Conservation (phyloP, 345 rosid species). For the Melaleuca quinquenervia region DNA sequence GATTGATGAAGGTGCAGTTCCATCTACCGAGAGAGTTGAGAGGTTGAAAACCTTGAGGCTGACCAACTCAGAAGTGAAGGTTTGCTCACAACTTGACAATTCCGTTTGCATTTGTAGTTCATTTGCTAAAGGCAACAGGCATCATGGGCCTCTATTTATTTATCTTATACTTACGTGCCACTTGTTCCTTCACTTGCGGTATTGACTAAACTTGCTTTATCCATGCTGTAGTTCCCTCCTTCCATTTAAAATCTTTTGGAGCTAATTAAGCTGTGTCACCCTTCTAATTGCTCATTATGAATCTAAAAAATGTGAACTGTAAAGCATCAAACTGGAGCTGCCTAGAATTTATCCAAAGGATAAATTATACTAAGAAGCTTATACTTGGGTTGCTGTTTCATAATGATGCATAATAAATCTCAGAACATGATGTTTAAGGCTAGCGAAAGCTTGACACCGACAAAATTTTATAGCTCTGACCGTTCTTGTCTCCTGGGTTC, state of each 20-base stretch:
- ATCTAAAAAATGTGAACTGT: not conserved
- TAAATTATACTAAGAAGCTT: not conserved
- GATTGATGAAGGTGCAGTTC: conserved; percentile 9
- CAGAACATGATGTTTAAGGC: not conserved
- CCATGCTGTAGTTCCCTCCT: not conserved
- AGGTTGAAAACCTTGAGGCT: conserved; percentile 47
- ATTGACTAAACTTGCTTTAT: not conserved
- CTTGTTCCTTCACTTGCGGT: not conserved
- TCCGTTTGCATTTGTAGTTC: not conserved
- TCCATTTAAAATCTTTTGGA: not conserved
- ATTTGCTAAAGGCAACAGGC: not conserved
- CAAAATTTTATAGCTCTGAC: not conserved
- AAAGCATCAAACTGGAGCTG: not conserved
- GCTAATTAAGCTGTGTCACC: not conserved
- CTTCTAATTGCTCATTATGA: not conserved
- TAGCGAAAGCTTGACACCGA: not conserved
- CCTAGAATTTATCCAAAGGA: not conserved
- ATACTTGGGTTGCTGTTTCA: not conserved
- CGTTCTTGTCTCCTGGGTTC: not conserved
- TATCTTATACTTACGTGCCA: not conserved
- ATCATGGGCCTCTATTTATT: not conserved
- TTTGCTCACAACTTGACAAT: conserved; percentile 7
- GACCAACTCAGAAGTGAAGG: conserved; percentile 36
- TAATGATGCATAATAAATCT: not conserved
- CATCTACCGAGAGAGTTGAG: conserved; percentile 25